Conservation (phyloP, 192 early-diverging fungal genomes). For the Backusella westeae region DNA sequence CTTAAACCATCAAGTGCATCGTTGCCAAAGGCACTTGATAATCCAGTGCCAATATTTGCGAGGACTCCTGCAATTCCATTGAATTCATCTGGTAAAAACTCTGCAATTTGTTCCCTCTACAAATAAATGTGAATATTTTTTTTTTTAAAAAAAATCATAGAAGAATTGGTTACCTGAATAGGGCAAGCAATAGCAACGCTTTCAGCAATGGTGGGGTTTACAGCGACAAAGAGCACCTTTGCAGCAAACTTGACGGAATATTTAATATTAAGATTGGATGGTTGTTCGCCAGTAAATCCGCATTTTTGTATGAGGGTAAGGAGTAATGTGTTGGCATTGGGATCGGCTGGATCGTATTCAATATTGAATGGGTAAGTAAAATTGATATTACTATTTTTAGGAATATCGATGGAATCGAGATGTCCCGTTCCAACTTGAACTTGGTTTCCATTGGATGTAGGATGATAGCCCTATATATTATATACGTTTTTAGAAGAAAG, state of each 20-base stretch:
- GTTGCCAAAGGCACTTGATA: not conserved
- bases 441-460: slow-evolving; percentile 11
- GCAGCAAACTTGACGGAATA: slow-evolving; percentile 44
- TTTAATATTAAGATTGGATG: slow-evolving; percentile 36
- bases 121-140: not conserved
- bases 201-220: slow-evolving; percentile 37
- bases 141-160: not conserved
- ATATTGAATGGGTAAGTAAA: slow-evolving; percentile 47
- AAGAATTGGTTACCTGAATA: slow-evolving; percentile 20
- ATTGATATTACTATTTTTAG: slow-evolving; percentile 24
- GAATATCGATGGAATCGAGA: slow-evolving; percentile 33
- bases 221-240: slow-evolving; percentile 38
- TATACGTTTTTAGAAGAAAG: not conserved
- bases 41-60: not conserved
- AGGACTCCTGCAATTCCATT: not conserved
- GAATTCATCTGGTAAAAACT: not conserved
- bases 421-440: slow-evolving; percentile 45
- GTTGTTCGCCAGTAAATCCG: slow-evolving; percentile 31
- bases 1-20: not conserved
- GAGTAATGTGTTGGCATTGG: slow-evolving; percentile 36
- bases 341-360: slow-evolving; percentile 35
- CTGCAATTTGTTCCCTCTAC: not conserved
- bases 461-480: slow-evolving; percentile 46
- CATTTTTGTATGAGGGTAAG: slow-evolving; percentile 40
- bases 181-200: slow-evolving; percentile 38